These are phyloP conservation scores for Aristolochia contorta DNA, from an alignment of 164 flowering plant genomes.

Conservation along the genomic window DNA sequence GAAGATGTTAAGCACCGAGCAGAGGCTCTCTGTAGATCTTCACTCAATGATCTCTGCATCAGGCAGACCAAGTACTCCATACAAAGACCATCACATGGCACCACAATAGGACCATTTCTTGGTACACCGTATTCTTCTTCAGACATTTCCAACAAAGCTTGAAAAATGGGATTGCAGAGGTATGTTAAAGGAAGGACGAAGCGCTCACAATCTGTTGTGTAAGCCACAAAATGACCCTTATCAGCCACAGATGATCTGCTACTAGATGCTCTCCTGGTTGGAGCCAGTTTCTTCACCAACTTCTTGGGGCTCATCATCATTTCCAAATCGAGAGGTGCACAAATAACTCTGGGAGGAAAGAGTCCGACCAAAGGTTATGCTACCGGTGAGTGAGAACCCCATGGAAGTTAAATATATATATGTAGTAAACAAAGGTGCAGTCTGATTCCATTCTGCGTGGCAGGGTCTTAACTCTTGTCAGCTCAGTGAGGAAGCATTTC, in stretches of 20 bases:
- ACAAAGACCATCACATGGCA: constrained; percentile 17
- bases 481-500: too few species aligned
- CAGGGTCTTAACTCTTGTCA: too few species aligned
- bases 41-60: neutral
- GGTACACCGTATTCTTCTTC: constrained; percentile 20
- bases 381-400: neutral
- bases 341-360: neutral
- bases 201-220: constrained; percentile 17
- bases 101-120: constrained; percentile 11
- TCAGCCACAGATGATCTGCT: neutral
- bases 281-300: constrained; percentile 7
- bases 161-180: constrained; percentile 10
- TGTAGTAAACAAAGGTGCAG: too few species aligned
- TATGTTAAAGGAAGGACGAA: constrained; percentile 18
- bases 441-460: too few species aligned
- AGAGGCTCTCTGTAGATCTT: constrained; percentile 13
- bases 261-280: constrained; percentile 1
- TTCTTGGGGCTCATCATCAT: constrained; percentile 9
- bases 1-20: neutral
- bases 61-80: constrained; percentile 13
- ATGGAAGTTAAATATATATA: too few species aligned
- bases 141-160: constrained; percentile 13
- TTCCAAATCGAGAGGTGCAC: too few species aligned
- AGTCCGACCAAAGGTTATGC: neutral
- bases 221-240: constrained; percentile 20